Evolutionary conservation across 2,329 filamentous ascomycete species (phyloP).

Genomic region (Xenosphaeropsis pyriputrescens): DNA sequence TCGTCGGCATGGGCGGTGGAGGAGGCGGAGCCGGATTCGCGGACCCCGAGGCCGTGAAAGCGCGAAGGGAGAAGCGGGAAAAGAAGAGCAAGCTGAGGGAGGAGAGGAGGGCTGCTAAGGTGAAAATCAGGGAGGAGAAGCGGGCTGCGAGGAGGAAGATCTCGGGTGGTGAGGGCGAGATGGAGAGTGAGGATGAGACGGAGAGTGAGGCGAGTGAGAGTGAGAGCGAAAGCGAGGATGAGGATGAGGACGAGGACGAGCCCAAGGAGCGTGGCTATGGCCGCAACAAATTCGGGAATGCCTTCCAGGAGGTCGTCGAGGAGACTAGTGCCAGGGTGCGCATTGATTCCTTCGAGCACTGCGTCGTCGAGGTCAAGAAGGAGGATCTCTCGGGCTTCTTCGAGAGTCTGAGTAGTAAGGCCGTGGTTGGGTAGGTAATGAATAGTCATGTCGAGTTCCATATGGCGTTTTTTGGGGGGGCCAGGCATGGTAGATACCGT

Average conservation of each 20-base stretch:
- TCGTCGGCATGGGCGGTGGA: slow-evolving; percentile 84
- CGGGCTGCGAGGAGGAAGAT: slow-evolving; percentile 38
- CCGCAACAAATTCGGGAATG: slow-evolving; percentile 80
- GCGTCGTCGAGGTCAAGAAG: slow-evolving; percentile 94
- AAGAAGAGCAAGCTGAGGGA: slow-evolving; percentile 48
- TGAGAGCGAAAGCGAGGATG: slow-evolving; percentile 26
- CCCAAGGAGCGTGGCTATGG: slow-evolving; percentile 51
- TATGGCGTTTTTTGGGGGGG: background rate
- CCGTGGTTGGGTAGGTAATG: slow-evolving; percentile 46
- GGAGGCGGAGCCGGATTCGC: slow-evolving; percentile 57
- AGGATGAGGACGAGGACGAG: slow-evolving; percentile 40
- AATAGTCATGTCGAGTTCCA: background rate
- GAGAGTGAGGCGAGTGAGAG: slow-evolving; percentile 35
- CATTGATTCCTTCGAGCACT: slow-evolving; percentile 95
- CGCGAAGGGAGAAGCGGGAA: slow-evolving; percentile 46
- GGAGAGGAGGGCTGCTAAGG: slow-evolving; percentile 38
- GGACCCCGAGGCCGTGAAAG: slow-evolving; percentile 50
- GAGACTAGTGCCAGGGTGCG: slow-evolving; percentile 82
- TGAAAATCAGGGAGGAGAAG: slow-evolving; percentile 45
- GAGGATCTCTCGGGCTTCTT: slow-evolving; percentile 85
- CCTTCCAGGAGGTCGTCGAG: slow-evolving; percentile 87
- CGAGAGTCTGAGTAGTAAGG: slow-evolving; percentile 83
- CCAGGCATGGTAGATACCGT: no score
- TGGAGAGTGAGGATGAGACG: slow-evolving; percentile 32
- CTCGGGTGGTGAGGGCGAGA: slow-evolving; percentile 27